Evolutionary conservation across 1,284 basidiomycete genomes (phyloP), one percentile per base, ranked within the genome.

Genomic region (Rhodotorula sp.): DNA sequence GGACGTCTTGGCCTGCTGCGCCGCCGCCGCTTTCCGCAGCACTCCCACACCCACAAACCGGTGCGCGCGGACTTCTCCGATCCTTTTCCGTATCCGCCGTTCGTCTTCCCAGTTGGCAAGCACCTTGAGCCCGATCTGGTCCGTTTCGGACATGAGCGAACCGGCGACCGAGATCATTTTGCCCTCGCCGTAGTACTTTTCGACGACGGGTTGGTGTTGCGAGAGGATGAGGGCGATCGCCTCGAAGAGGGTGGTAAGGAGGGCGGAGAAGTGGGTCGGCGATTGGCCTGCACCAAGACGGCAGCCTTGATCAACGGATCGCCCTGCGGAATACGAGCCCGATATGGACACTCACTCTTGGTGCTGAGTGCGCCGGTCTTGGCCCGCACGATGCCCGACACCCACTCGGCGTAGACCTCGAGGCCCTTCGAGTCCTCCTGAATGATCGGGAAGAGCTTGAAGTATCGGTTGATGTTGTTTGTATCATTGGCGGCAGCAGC

Each of bases 161-260:
- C 85, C 84, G 5, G 95, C 86, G 22, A 99, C 94, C 29, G 83
- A 85, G 44, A 84, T 83, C 94, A 96, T 96, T 78, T 90, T 89
- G 1, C 91, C 90, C 7, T 81, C 77, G 0, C 94, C 96, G 78
- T 99, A 99, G 80, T 99, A 96, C 81, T 95, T 95, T 80, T 98
- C 95, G 1, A 99, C 95, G 2, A 99, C 88, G 1, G 94, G 91
- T 78, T 96, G 94, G 80, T 99, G 96, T 79, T 97, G 94, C 78
- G 95, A 94, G 54, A 99, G 89, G 71, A 99, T 93, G 83, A 92
- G 87, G 1, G 95, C 96, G 56, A 99, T 89, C 66, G 90, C 91
- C 82, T 99, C 96, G 75, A 98, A 95, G 1, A 99, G 85, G 2
- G 90, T 88, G 0, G 94, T 97, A 63, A 97, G 82, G 6, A 88